These are phyloP conservation scores for Boletus edulis DNA, from an alignment of 768 basidiomycete genomes.

Conservation along the genomic window DNA sequence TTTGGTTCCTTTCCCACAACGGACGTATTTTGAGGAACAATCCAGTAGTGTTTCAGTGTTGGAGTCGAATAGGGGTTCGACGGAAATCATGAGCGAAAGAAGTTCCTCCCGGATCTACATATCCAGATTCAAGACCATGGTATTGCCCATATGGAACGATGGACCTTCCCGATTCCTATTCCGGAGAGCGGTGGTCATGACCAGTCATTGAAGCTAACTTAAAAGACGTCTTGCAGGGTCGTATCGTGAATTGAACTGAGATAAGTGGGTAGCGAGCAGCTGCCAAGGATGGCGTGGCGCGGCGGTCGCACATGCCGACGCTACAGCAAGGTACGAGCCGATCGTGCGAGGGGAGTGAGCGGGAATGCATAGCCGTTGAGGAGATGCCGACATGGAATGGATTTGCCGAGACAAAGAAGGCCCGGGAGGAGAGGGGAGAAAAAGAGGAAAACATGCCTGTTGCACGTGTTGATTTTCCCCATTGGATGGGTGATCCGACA, in stretches of 20 bases:
- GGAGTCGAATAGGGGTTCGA: too few relatives aligned
- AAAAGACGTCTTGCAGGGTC: not conserved
- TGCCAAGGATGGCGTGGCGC: not conserved
- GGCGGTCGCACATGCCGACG: constrained; percentile 6
- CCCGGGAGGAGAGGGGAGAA: constrained; percentile 9
- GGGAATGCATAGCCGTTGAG: constrained; percentile 10
- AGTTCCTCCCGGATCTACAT: too few relatives aligned
- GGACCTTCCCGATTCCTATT: not conserved
- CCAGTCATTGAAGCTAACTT: not conserved
- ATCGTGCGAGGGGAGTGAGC: constrained; percentile 6
- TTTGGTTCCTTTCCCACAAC: constrained; percentile 10
- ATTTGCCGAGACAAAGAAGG: constrained; percentile 6
- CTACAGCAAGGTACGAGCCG: not conserved
- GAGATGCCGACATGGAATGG: constrained; percentile 4
- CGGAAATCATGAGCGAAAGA: not conserved
- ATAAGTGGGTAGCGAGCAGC: not conserved
- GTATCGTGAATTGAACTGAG: not conserved
- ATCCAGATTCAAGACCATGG: too few relatives aligned
- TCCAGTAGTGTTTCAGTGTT: constrained; percentile 1
- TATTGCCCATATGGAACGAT: not conserved
- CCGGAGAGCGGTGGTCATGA: not conserved
- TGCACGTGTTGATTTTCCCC: constrained; percentile 25
- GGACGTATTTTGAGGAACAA: not conserved
- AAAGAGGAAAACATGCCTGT: constrained; percentile 21
- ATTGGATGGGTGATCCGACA: constrained; percentile 21